Evolutionary conservation across 2,329 filamentous ascomycete genomes (phyloP).

Genomic region (Fusarium veterinarium): DNA sequence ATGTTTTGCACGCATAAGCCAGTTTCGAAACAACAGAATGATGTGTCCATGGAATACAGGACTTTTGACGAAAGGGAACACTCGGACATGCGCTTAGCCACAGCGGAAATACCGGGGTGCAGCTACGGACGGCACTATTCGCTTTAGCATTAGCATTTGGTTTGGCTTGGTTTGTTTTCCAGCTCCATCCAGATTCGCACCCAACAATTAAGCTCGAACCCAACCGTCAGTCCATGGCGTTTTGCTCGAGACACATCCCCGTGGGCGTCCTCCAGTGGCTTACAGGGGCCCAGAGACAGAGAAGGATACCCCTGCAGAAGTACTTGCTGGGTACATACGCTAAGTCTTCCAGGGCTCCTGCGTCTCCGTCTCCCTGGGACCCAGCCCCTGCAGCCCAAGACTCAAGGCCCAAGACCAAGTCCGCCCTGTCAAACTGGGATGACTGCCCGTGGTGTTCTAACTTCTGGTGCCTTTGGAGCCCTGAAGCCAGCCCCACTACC

Average conservation of each 20-base stretch:
- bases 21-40: constrained; percentile 22
- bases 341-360: constrained; percentile 16
- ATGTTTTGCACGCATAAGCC: constrained; percentile 27
- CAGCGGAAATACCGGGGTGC: constrained; percentile 45
- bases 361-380: constrained; percentile 35
- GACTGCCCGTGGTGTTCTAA: constrained; percentile 8
- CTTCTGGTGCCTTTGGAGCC: constrained; percentile 32
- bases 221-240: constrained; percentile 44
- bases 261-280: constrained; percentile 16
- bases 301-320: constrained; percentile 32
- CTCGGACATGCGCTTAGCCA: constrained; percentile 38
- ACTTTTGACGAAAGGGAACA: constrained; percentile 17
- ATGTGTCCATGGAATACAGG: constrained; percentile 19
- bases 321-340: constrained; percentile 42
- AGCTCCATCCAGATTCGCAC: constrained; percentile 27
- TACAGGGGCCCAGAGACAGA: constrained; percentile 2
- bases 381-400: constrained; percentile 23
- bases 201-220: constrained; percentile 48
- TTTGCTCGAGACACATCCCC: constrained; percentile 44
- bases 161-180: constrained; percentile 4
- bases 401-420: constrained; percentile 38
- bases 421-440: constrained; percentile 47
- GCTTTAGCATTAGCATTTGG: constrained; percentile 23
- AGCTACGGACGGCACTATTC: constrained; percentile 22
- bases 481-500: constrained; percentile 42